Base-by-base conservation (phyloP, 2,329 filamentous ascomycete species). In the Aspergillus sp. region DNA sequence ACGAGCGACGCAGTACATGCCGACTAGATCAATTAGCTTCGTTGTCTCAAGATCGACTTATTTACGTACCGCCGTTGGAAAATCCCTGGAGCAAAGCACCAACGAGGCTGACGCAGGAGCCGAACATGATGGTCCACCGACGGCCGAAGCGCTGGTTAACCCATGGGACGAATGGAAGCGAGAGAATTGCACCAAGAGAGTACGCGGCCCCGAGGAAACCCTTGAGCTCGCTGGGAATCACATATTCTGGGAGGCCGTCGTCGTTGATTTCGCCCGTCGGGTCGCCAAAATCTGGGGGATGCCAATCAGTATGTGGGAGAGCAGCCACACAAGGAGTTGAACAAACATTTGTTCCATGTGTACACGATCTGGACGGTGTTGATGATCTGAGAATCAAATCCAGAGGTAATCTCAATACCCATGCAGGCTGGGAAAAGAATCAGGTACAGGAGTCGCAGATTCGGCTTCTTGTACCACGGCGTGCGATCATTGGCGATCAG, bases 401-500 rank as follows among this genome's bases (percentile, higher is more conserved):
- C 85, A 4, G 84, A 85, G 0, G 85, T 87, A 68, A 85, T 85
- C 74, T 88, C 86, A 60, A 88, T 85, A 51, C 86, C 86, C 77
- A 88, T 84, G 71, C 84, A 87, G 48, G 84, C 84, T 23, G 84
- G 84, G 61, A 88, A 84, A 54, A 89, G 80, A 62, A 85, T 74
- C 7, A 88, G 70, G 68, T 89, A 88, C 43, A 88, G 77, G 19
- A 69, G 70, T 57, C 85, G 79, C 45, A 88, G 75, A 65, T 88
- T 88, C 0, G 82, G 84, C 72, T 89, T 89, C 68, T 79, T 81
- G 76, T 82, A 87, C 84, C 84, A 88, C 59, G 75, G 74, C 34
- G 77, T 76, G 38, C 73, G 73, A 62, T 83, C 81, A 13, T 68
- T 55, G n/a, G 53, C 41, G 51, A 70, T 34, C 54, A 70, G 34